Conservation (phyloP, 1,284 basidiomycete genomes). For the Naganishia albida region DNA sequence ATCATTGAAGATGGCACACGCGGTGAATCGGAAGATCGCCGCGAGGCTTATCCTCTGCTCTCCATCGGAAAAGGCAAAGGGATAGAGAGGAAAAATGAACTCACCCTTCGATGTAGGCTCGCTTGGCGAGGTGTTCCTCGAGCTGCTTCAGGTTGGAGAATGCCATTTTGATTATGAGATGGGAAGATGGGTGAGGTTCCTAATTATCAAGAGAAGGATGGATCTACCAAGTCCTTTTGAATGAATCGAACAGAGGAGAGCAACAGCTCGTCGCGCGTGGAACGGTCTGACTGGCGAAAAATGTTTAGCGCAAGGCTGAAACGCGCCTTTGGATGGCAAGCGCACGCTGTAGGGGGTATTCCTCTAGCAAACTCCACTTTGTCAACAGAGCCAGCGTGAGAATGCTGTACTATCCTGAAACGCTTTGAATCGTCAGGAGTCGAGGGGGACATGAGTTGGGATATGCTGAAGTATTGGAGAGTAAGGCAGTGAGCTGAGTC, state of each 20-base stretch:
- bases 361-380: constrained; percentile 14
- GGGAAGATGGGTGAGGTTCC: constrained; percentile 32
- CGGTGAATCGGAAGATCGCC: constrained; percentile 15
- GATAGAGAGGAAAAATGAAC: constrained; percentile 49
- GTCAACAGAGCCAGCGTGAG: constrained; percentile 29
- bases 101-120: constrained; percentile 91
- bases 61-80: constrained; percentile 35
- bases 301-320: constrained; percentile 15
- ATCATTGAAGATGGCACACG: constrained; percentile 59
- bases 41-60: constrained; percentile 18
- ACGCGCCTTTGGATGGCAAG: constrained; percentile 4
- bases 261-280: background rate
- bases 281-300: constrained; percentile 4
- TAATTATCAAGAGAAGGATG: too few species aligned
- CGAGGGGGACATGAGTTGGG: background rate
- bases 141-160: constrained; percentile 69
- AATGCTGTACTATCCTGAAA: background rate
- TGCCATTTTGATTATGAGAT: constrained; percentile 63
- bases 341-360: background rate
- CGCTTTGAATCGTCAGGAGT: background rate
- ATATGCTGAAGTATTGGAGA: too few species aligned
- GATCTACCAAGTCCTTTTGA: constrained; percentile 12
- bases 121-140: constrained; percentile 77
- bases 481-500: too few species aligned
- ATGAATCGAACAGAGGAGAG: constrained; percentile 8